Evolutionary conservation across 768 basidiomycete species (phyloP).

Genomic region (Rhizopogon rudus): DNA sequence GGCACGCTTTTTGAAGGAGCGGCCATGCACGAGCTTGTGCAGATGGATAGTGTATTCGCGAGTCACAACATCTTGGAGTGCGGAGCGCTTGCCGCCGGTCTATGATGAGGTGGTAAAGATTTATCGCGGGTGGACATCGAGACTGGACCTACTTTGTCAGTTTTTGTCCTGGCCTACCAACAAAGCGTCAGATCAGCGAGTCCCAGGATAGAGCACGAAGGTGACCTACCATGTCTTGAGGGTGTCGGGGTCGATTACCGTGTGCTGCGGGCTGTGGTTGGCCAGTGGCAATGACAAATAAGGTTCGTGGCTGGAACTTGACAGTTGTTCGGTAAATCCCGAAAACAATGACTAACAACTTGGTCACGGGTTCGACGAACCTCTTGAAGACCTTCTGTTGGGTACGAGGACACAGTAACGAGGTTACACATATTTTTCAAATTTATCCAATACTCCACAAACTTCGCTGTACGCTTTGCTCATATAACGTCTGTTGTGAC

Average conservation of each 20-base stretch:
- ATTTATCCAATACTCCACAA: too few species aligned
- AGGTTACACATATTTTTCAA: too few species aligned
- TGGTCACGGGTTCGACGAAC: too few species aligned
- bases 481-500: too few species aligned
- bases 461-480: too few species aligned
- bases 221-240: conserved; percentile 59
- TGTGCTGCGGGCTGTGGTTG: conserved; percentile 29
- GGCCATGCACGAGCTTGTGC: conserved; percentile 90
- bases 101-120: conserved; percentile 16
- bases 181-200: conserved; percentile 7
- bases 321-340: conserved; percentile 35
- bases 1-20: conserved; percentile 96
- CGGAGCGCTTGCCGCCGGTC: conserved; percentile 89
- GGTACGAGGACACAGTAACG: too few species aligned
- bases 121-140: background rate
- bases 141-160: conserved; percentile 29
- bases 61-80: conserved; percentile 96
- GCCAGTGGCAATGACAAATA: conserved; percentile 38
- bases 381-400: too few species aligned
- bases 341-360: conserved; percentile 2
- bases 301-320: conserved; percentile 57
- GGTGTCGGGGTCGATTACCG: conserved; percentile 54
- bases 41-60: conserved; percentile 99
- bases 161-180: conserved; percentile 37
- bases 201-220: background rate